Conservation (phyloP, 192 early-diverging fungal genomes). For the Coemansia sp. region DNA sequence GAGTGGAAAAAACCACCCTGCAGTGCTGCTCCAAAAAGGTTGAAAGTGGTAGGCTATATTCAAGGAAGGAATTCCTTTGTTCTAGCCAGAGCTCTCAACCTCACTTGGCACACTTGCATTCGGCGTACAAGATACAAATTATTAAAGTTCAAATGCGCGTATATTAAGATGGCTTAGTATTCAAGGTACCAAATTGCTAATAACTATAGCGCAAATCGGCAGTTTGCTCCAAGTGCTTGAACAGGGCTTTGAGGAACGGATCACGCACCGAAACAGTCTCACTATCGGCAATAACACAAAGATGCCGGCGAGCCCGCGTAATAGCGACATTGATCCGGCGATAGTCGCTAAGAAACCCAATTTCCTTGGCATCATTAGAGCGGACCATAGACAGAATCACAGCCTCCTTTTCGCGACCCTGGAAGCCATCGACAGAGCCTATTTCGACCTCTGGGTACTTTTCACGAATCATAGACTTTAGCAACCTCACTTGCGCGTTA, state of each 20-base stretch:
- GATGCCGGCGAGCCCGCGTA: conserved; percentile 82
- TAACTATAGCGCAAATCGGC: conserved; percentile 55
- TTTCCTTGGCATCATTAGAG: conserved; percentile 73
- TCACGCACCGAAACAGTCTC: conserved; percentile 58
- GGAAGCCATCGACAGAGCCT: conserved; percentile 87
- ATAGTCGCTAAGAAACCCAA: conserved; percentile 84
- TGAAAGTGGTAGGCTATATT: too few relatives aligned
- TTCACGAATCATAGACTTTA: conserved; percentile 58
- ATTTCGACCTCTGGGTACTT: conserved; percentile 71
- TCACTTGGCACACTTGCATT: too few relatives aligned
- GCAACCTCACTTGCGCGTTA: conserved; percentile 70
- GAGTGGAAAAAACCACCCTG: too few relatives aligned
- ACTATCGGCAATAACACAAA: conserved; percentile 82
- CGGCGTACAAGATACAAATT: too few relatives aligned
- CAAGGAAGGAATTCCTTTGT: too few relatives aligned
- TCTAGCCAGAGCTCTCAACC: too few relatives aligned
- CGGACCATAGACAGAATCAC: conserved; percentile 81
- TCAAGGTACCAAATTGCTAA: not conserved
- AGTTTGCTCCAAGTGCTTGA: conserved; percentile 53
- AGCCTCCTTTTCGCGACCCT: conserved; percentile 90
- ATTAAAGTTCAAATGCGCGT: too few relatives aligned
- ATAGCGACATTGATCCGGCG: conserved; percentile 90
- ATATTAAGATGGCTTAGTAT: too few relatives aligned
- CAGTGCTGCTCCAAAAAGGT: too few relatives aligned
- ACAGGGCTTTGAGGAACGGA: conserved; percentile 58